A percentile compares a stretch with the other conserved stretches of the same genome.
Conservation (phyloP, 306 rosid genomes). For the Lupinus albus region DNA sequence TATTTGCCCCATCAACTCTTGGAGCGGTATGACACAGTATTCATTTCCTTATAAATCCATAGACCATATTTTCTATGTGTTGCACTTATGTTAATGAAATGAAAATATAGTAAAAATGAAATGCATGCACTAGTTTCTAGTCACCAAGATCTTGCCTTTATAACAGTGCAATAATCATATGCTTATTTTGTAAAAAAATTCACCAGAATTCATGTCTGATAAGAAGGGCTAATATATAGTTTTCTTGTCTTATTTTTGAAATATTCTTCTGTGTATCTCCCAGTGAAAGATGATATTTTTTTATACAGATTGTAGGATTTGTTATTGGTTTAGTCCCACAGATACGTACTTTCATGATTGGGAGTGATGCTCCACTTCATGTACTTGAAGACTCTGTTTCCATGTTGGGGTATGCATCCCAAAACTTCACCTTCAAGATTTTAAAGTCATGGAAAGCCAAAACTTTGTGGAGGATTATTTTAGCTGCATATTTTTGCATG, state of each 20-base stretch:
- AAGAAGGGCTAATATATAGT: conserved; percentile 2
- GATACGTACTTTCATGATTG: conserved; percentile 55
- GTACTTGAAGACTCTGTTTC: conserved; percentile 66
- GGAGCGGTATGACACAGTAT: conserved; percentile 64
- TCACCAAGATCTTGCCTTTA: neutral
- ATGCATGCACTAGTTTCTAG: neutral
- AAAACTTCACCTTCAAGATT: conserved; percentile 21
- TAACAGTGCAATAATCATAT: neutral
- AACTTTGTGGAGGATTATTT: neutral
- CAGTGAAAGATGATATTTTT: conserved; percentile 6
- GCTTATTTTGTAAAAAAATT: neutral
- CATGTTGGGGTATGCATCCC: conserved; percentile 65
- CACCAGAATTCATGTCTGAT: neutral
- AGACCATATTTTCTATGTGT: neutral
- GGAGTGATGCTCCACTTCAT: conserved; percentile 67
- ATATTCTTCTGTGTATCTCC: neutral
- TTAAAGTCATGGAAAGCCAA: neutral
- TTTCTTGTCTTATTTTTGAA: neutral
- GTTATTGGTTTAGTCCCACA: conserved; percentile 60
- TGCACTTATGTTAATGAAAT: neutral
- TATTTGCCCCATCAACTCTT: conserved; percentile 77
- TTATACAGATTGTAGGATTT: conserved; percentile 64
- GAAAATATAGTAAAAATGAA: neutral
- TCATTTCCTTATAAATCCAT: conserved; percentile 9
- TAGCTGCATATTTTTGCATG: neutral